phyloP scores from a whole-genome alignment of 768 basidiomycete genomes.

The Suillus subluteus region DNA sequence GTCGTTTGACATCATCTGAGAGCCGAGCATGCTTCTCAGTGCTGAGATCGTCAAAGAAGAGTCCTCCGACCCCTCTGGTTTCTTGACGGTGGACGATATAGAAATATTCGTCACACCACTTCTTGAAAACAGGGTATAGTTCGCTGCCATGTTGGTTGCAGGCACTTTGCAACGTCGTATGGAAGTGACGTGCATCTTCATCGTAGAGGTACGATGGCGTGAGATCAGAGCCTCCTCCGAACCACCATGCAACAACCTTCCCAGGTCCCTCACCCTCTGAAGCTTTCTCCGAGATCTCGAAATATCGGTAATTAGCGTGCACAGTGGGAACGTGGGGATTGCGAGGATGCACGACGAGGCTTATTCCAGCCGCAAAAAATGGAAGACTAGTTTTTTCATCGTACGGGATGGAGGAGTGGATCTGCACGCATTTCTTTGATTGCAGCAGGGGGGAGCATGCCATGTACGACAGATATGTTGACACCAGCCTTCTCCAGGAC shows the following conservation, averaged over 20 bases:
- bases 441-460: constrained; percentile 83
- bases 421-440: constrained; percentile 96
- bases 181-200: constrained; percentile 88
- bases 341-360: constrained; percentile 90
- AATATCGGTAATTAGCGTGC: constrained; percentile 97
- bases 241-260: constrained; percentile 92
- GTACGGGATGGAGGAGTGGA: constrained; percentile 75
- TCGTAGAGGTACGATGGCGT: constrained; percentile 93
- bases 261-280: constrained; percentile 41
- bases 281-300: constrained; percentile 76
- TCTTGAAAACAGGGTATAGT: constrained; percentile 82
- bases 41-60: constrained; percentile 96
- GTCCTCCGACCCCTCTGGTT: constrained; percentile 86
- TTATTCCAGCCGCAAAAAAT: constrained; percentile 92
- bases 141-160: constrained; percentile 72
- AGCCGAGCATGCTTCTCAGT: constrained; percentile 69
- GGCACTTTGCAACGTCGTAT: constrained; percentile 71
- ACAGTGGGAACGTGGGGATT: constrained; percentile 94
- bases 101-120: constrained; percentile 99
- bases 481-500: constrained; percentile 96
- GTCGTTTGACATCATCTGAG: constrained; percentile 46
- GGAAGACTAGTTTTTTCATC: constrained; percentile 68
- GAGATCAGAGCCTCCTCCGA: constrained; percentile 94
- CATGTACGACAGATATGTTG: constrained; percentile 92
- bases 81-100: constrained; percentile 87